Percentiles rank a stretch among this genome's conserved stretches.
These are phyloP conservation scores for Sclerotiophoma versabilis DNA, from an alignment of 2,329 filamentous ascomycete species.

Conservation along the genomic window DNA sequence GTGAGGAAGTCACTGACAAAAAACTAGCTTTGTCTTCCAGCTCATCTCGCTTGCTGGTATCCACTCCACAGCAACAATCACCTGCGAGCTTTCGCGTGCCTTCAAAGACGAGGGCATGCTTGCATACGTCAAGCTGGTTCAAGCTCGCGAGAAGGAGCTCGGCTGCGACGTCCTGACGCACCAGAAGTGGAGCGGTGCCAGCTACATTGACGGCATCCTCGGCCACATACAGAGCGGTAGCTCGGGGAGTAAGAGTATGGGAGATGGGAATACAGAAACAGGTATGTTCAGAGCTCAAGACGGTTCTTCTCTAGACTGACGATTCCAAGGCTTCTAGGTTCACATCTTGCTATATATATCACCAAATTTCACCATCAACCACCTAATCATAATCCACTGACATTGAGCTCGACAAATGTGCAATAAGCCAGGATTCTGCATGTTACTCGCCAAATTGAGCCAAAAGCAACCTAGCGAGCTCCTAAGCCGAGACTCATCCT, in stretches of 20 bases:
- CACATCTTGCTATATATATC: not conserved
- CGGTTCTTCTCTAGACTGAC: not conserved
- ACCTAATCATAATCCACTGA: not conserved
- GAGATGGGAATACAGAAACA: conserved; percentile 87
- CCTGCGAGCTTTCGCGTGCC: conserved; percentile 75
- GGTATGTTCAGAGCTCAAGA: conserved; percentile 30
- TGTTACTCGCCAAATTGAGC: not conserved
- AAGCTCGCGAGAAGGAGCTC: conserved; percentile 86
- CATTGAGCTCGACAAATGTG: not conserved
- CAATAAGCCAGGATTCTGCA: not conserved
- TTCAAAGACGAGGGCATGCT: conserved; percentile 96
- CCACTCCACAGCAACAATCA: conserved; percentile 69
- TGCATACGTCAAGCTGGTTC: conserved; percentile 94
- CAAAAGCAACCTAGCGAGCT: conserved; percentile 1
- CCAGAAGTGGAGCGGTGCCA: conserved; percentile 82
- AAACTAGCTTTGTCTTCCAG: conserved; percentile 65
- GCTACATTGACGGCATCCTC: conserved; percentile 86
- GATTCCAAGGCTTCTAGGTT: conserved; percentile 3
- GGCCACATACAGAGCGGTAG: conserved; percentile 91
- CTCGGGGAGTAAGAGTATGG: conserved; percentile 90
- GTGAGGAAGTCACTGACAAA: not conserved
- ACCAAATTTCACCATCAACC: not conserved
- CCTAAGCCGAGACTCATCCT: not conserved
- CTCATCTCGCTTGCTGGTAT: conserved; percentile 69
- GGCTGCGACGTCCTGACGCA: conserved; percentile 93